Evolutionary conservation across 805 yeast genomes (phyloP).

Genomic region (Martiniozyma abietophila): DNA sequence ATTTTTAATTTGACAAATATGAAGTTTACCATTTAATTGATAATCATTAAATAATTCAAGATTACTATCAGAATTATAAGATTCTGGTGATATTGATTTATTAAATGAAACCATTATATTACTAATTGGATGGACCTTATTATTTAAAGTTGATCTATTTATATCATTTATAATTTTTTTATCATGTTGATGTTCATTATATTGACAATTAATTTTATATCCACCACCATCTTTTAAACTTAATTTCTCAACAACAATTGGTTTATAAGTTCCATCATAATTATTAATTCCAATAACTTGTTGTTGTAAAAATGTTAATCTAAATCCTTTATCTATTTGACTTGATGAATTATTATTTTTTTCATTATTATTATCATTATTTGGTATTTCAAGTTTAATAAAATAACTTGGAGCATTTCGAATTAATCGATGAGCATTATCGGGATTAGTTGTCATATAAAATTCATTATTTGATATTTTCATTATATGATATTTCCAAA

Average conservation of each 20-base stretch:
- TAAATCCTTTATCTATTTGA: slow-evolving; percentile 23
- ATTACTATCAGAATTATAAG: slow-evolving; percentile 2
- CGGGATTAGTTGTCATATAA: slow-evolving; percentile 62
- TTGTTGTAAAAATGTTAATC: slow-evolving; percentile 25
- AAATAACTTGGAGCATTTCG: slow-evolving; percentile 57
- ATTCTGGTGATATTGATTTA: not conserved
- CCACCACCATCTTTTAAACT: slow-evolving; percentile 15
- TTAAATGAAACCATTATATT: too few species aligned
- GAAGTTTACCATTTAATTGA: slow-evolving; percentile 13
- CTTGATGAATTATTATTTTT: not conserved
- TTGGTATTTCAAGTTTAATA: slow-evolving; percentile 30
- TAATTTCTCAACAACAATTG: slow-evolving; percentile 20
- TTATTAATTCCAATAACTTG: slow-evolving; percentile 9
- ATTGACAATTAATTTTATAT: slow-evolving; percentile 12
- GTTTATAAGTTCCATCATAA: slow-evolving; percentile 8
- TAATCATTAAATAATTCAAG: slow-evolving; percentile 11
- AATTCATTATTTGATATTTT: slow-evolving; percentile 41
- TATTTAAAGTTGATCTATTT: too few species aligned
- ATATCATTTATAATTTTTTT: slow-evolving; percentile 7
- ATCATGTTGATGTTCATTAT: slow-evolving; percentile 14
- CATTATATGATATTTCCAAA: slow-evolving; percentile 58
- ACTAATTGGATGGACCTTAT: too few species aligned
- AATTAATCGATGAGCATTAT: slow-evolving; percentile 46
- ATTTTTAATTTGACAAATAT: slow-evolving; percentile 19
- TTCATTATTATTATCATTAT: not conserved